phyloP scores from a whole-genome alignment of 257 asterid species.

The Leptodermis oblonga region DNA sequence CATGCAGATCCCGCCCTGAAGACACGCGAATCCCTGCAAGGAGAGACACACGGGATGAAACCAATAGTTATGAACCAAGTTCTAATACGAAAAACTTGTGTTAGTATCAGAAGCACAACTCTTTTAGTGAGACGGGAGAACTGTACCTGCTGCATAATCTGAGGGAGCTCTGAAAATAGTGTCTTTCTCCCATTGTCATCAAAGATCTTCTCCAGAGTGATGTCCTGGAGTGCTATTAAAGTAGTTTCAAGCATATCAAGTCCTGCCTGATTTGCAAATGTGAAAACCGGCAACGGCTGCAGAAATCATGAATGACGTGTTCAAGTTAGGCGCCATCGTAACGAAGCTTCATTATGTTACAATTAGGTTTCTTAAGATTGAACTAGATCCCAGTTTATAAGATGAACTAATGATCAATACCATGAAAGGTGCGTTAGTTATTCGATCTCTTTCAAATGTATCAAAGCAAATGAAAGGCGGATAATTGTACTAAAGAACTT shows the following conservation, averaged over 20 bases:
- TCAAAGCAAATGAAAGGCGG: not conserved
- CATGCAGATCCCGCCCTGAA: conserved; percentile 44
- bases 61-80: not conserved
- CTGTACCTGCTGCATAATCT: conserved; percentile 78
- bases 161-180: conserved; percentile 80
- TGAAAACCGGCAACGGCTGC: conserved; percentile 89
- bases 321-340: not conserved
- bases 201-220: conserved; percentile 75
- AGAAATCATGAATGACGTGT: not conserved
- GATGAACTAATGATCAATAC: not conserved
- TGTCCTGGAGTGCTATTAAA: conserved; percentile 79
- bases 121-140: not conserved
- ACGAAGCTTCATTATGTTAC: not conserved
- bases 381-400: not conserved
- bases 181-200: conserved; percentile 72
- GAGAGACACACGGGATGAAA: not conserved
- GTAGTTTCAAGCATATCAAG: conserved; percentile 99
- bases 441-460: not conserved
- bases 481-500: not conserved
- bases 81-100: not conserved
- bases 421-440: not conserved
- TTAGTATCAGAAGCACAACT: no score
- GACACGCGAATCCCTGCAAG: conserved; percentile 41
- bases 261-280: conserved; percentile 89
- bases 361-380: not conserved